Percentiles rank a stretch among this genome's conserved stretches.
Conservation (phyloP, 371 early-diverging fungal genomes). For the Polyrhizophydium stewartii region DNA sequence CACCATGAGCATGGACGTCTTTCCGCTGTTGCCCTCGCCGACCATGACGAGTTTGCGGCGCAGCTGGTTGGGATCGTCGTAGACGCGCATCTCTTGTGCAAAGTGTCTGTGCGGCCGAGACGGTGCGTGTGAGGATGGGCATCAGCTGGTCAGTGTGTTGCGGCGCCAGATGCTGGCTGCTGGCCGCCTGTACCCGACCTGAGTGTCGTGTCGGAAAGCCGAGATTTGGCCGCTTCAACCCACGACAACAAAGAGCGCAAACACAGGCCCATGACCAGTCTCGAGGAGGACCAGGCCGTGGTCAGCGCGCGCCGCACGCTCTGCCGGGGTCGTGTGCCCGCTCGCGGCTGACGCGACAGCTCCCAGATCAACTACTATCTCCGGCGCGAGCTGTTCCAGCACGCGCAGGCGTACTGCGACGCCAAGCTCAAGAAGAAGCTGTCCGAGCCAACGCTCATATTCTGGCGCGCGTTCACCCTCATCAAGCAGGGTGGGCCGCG, state of each 20-base stretch:
- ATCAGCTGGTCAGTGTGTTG: too few relatives aligned
- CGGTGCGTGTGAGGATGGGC: too few relatives aligned
- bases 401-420: slow-evolving; percentile 29
- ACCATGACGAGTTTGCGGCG: slow-evolving; percentile 44
- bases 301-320: not conserved
- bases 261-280: not conserved
- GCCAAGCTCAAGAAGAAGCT: slow-evolving; percentile 20
- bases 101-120: too few relatives aligned
- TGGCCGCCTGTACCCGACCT: too few relatives aligned
- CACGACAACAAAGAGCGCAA: too few relatives aligned
- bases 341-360: not conserved
- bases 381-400: slow-evolving; percentile 25
- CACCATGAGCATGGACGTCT: slow-evolving; percentile 40
- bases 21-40: slow-evolving; percentile 39
- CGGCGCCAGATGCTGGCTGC: too few relatives aligned
- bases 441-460: slow-evolving; percentile 33
- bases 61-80: not conserved
- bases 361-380: slow-evolving; percentile 38
- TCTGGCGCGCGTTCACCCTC: slow-evolving; percentile 34
- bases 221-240: too few relatives aligned
- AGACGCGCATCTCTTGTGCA: not conserved
- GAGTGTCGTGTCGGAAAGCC: too few relatives aligned
- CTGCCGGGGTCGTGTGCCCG: not conserved
- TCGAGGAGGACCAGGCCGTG: slow-evolving; percentile 4
- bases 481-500: slow-evolving; percentile 16